Evolutionary conservation across 2,329 filamentous ascomycete species (phyloP), one percentile per base, ranked within the genome.

Genomic region (Corynespora cassiicola): DNA sequence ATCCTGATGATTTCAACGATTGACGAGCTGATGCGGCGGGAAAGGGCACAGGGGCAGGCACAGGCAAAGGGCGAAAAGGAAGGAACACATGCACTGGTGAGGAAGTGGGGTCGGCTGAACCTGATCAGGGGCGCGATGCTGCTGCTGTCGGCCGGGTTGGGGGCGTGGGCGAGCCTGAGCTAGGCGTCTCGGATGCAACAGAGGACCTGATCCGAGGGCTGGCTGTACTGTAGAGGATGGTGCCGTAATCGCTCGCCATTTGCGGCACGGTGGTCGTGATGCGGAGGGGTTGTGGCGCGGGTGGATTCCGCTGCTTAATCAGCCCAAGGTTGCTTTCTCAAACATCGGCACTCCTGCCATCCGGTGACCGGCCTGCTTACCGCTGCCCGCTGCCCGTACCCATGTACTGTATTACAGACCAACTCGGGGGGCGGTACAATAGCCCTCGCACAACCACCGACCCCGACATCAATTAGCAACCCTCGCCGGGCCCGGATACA

Each of bases 51-150:
- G n/a, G 21, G 20, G 20, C 9, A 24, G 11, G 21, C 18, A 21
- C 7, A 34, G 10, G 31, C 14, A 20, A 20, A 31, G 17, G 21
- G 31, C n/a, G 20, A 22, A 20, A 34, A 12, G 14, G 29, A 18
- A n/a, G 39, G 39, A 9, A 36, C 42, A 22, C 34, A 44, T 26
- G 39, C 23, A n/a, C 18, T 52, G 36, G 52, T 52, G 15, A 33
- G 28, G 41, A 42, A 16, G 27, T 50, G 51, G 51, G 51, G 51
- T n/a, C 33, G 14, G 27, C 38, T 36, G 40, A 50, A 47, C 25
- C 38, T 54, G 2, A 31, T 32, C 18, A 34, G 51, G 27, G 49
- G 46, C 10, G 14, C 42, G 9, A 10, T 48, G 32, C 15, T 52
- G 18, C 17, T 52, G 26, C 32, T 25, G 5, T 42, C 29, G 8